These are phyloP conservation scores for Acer campestre DNA, from an alignment of 345 rosid genomes.

Conservation along the genomic window DNA sequence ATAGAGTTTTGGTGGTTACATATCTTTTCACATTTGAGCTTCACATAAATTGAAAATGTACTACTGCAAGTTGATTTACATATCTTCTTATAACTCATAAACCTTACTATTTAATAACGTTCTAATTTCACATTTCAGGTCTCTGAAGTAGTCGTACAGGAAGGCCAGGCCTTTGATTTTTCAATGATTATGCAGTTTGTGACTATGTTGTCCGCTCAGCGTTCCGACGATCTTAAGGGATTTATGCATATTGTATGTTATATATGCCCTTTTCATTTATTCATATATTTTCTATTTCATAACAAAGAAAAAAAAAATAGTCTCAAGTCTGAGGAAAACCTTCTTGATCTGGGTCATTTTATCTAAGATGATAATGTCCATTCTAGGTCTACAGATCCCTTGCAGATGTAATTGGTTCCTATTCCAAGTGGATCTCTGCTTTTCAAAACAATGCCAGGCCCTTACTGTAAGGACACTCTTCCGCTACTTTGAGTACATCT, in stretches of 20 bases:
- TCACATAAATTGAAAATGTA: neutral
- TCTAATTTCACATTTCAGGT: slow-evolving; percentile 54
- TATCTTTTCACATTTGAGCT: neutral
- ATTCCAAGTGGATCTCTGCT: slow-evolving; percentile 84
- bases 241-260: slow-evolving; percentile 80
- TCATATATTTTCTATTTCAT: slow-evolving; percentile 5
- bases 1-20: neutral
- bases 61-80: slow-evolving; percentile 1
- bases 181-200: slow-evolving; percentile 81
- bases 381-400: slow-evolving; percentile 90
- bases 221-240: slow-evolving; percentile 68
- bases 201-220: slow-evolving; percentile 60
- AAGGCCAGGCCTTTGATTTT: slow-evolving; percentile 67
- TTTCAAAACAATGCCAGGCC: slow-evolving; percentile 65
- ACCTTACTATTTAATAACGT: slow-evolving; percentile 11
- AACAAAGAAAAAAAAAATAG: slow-evolving; percentile 6
- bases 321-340: neutral
- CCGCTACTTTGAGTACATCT: slow-evolving; percentile 3
- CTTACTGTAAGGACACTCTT: slow-evolving; percentile 63
- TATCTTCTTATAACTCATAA: neutral
- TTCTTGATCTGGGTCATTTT: neutral
- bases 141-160: slow-evolving; percentile 78
- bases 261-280: slow-evolving; percentile 21
- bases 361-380: slow-evolving; percentile 18
- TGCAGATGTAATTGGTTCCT: slow-evolving; percentile 93